Conservation (phyloP, 768 basidiomycete species). For the Mycena filopes region DNA sequence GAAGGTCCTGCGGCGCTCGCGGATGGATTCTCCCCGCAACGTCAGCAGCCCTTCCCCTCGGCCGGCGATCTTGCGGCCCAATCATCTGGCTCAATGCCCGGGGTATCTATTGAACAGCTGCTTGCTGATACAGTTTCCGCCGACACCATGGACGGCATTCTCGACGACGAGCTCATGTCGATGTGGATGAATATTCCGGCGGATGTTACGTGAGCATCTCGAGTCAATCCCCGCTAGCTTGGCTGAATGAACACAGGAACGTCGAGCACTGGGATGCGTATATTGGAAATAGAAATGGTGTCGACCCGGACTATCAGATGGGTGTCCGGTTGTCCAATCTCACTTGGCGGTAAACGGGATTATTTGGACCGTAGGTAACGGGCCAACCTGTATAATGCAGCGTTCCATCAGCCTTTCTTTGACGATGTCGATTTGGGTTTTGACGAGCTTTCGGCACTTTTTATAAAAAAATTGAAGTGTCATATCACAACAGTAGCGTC, state of each 20-base stretch:
- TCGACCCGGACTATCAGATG: neutral
- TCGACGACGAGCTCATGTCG: conserved; percentile 12
- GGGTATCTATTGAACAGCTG: conserved; percentile 7
- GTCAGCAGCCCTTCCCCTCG: neutral
- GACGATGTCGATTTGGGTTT: no score
- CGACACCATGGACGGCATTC: neutral
- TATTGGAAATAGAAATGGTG: neutral
- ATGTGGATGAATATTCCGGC: conserved; percentile 11
- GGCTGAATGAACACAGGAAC: neutral
- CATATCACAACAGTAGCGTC: no score
- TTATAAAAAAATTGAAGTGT: no score
- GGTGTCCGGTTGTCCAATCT: no score
- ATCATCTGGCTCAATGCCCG: neutral
- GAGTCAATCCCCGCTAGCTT: neutral
- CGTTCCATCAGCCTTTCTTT: no score
- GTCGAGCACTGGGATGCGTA: conserved; percentile 4
- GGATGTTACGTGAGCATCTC: neutral
- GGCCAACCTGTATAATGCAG: no score
- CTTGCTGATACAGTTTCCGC: conserved; percentile 5
- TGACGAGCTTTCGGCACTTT: no score
- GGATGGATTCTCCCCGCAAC: neutral
- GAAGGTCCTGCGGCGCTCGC: no score
- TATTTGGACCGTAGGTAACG: no score
- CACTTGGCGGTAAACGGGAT: no score
- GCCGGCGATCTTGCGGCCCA: neutral